These are phyloP conservation scores for Coemansia sp. DNA, from an alignment of 192 early-diverging fungal species.

Conservation along the genomic window DNA sequence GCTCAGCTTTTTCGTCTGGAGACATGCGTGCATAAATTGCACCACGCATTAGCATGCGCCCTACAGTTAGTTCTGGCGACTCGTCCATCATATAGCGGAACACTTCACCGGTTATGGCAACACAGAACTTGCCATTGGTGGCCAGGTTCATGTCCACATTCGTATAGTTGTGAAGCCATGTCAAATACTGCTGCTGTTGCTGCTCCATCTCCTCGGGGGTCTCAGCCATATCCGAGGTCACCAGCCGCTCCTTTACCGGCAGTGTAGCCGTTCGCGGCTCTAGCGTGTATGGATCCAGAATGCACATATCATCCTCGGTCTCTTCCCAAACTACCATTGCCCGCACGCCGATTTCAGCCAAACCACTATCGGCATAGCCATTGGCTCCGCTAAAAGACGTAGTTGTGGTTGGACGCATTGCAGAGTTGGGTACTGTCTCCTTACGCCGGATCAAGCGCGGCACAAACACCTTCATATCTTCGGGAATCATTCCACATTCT, in stretches of 20 bases:
- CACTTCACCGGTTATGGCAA: constrained; percentile 95
- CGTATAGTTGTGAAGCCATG: constrained; percentile 44
- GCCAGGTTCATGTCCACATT: constrained; percentile 30
- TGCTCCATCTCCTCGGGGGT: constrained; percentile 44
- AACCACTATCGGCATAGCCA: not conserved
- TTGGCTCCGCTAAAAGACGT: not conserved
- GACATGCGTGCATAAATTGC: constrained; percentile 97
- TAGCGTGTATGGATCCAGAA: constrained; percentile 59
- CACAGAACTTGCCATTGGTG: constrained; percentile 61
- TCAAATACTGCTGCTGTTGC: constrained; percentile 46
- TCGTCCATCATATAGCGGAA: constrained; percentile 94
- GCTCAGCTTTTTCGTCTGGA: constrained; percentile 94
- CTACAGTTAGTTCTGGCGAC: constrained; percentile 56
- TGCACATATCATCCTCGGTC: constrained; percentile 54
- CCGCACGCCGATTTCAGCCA: constrained; percentile 19
- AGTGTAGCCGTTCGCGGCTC: constrained; percentile 36
- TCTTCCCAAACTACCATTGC: constrained; percentile 58
- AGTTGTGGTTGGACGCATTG: not conserved
- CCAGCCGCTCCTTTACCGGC: constrained; percentile 28
- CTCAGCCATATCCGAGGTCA: constrained; percentile 34
- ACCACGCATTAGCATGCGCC: constrained; percentile 83
- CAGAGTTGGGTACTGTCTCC: constrained; percentile 5
- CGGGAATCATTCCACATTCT: constrained; percentile 88
- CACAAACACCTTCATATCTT: constrained; percentile 70
- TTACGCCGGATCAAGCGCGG: constrained; percentile 64